Evolutionary conservation across 495 filamentous ascomycete genomes (phyloP), one percentile per base, ranked within the genome.

Genomic region (Penicillium angulare): DNA sequence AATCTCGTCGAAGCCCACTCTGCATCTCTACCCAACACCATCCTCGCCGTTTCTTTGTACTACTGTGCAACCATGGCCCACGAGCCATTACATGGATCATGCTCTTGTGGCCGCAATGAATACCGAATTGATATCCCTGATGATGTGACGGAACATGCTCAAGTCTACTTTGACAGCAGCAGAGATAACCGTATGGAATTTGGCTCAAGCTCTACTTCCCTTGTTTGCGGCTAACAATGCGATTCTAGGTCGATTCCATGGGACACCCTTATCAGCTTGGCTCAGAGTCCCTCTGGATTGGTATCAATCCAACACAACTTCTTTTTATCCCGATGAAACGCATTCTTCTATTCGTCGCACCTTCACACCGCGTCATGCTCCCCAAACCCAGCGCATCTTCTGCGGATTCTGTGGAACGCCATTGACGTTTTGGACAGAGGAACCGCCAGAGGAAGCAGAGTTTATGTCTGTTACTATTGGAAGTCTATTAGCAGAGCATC

Each of bases 381-480:
- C 77, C 15, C 68, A 79, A 53, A 68, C 80, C 0, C 80, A 83
- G 63, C 85, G 88, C 39, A 81, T 88, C 45, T 96, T 96, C 68
- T 96, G 91, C 67, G 91, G 91, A 0, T 92, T 87, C 71, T 95
- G 91, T 63, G 91, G 91, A 16, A 92, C 89, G 2, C 85, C 84
- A 5, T 72, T 96, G 34, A 84, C 81, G 0, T 86, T 84, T 53
- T 95, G 90, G 90, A 83, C 81, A 43, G 90, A 95, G 61, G 59
- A 79, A 10, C 85, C 87, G 1, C 63, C 53, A 0, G 78, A 74
- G 27, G 87, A 92, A 59, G 84, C 84, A 5, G 81, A 91, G 10
- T 90, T 76, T 54, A 88, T 96, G 63, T 79, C 77, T 22, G 67
- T 95, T 36, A 83, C 89, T 3, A 75, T 96, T 22, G 86, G 86